A percentile compares a stretch with the other conserved stretches of the same genome.
Conservation (phyloP, 306 rosid species). For the Amphicarpaea edgeworthii region DNA sequence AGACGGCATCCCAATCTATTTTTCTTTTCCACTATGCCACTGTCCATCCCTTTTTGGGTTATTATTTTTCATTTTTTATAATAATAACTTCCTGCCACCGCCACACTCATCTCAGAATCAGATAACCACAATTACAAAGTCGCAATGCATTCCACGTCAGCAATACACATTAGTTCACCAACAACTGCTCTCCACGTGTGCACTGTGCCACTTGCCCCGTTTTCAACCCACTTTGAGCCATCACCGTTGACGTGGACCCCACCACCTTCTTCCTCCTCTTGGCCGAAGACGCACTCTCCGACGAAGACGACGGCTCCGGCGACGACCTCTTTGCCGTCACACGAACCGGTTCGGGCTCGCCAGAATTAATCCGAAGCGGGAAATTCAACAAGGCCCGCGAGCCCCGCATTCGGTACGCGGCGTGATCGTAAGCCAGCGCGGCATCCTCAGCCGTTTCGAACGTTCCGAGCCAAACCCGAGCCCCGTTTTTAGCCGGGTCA, state of each 20-base stretch:
- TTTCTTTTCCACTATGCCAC: background rate
- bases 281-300: constrained; percentile 51
- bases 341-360: constrained; percentile 90
- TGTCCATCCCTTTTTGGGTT: background rate
- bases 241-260: constrained; percentile 51
- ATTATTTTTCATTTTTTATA: background rate
- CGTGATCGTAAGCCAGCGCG: constrained; percentile 89
- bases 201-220: constrained; percentile 48
- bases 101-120: background rate
- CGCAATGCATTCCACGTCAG: constrained; percentile 32
- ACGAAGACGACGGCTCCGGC: constrained; percentile 56
- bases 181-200: constrained; percentile 38
- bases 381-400: constrained; percentile 82
- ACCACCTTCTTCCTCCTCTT: constrained; percentile 62
- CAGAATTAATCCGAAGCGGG: constrained; percentile 86
- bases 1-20: background rate
- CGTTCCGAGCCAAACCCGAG: constrained; percentile 96
- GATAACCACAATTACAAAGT: constrained; percentile 38
- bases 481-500: constrained; percentile 93
- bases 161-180: constrained; percentile 41
- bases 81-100: background rate
- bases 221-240: constrained; percentile 17
- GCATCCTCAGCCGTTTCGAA: constrained; percentile 96
- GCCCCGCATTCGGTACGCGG: constrained; percentile 93
- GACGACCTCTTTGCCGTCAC: constrained; percentile 68